A percentile compares a stretch with the other conserved stretches of the same genome.
These are phyloP conservation scores for Gremmenia infestans DNA, from an alignment of 2,329 filamentous ascomycete genomes.

Conservation along the genomic window DNA sequence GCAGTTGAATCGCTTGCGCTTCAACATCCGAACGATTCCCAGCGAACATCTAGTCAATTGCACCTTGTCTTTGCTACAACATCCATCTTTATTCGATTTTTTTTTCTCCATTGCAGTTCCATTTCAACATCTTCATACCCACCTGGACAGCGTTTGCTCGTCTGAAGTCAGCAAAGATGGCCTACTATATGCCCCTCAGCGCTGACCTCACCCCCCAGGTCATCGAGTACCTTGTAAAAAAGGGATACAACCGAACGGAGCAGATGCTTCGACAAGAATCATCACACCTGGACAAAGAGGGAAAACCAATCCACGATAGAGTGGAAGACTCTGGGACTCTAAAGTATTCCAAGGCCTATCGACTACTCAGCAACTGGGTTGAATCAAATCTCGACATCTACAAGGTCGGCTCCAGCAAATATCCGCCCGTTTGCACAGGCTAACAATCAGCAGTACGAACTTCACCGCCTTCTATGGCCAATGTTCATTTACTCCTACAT, in stretches of 20 bases:
- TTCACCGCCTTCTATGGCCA: slow-evolving; percentile 85
- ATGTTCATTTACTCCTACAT: slow-evolving; percentile 91
- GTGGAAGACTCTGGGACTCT: slow-evolving; percentile 68
- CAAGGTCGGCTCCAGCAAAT: slow-evolving; percentile 54
- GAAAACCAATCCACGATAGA: slow-evolving; percentile 62
- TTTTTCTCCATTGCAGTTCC: too few species aligned
- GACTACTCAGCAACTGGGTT: slow-evolving; percentile 73
- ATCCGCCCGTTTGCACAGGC: not conserved
- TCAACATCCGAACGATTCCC: too few species aligned
- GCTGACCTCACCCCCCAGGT: slow-evolving; percentile 46
- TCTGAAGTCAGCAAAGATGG: too few species aligned
- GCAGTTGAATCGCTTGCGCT: too few species aligned
- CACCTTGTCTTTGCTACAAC: too few species aligned
- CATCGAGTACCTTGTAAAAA: slow-evolving; percentile 92
- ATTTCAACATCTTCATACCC: too few species aligned
- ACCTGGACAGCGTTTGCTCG: too few species aligned
- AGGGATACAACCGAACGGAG: slow-evolving; percentile 89
- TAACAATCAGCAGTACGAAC: slow-evolving; percentile 59
- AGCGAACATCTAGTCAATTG: too few species aligned
- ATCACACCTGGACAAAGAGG: slow-evolving; percentile 73
- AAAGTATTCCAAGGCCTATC: slow-evolving; percentile 73
- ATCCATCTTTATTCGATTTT: too few species aligned
- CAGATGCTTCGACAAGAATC: slow-evolving; percentile 90
- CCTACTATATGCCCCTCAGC: not conserved
- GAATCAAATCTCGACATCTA: slow-evolving; percentile 92